These are phyloP conservation scores for Linanthus parryae DNA, from an alignment of 148 eudicot species.

Conservation along the genomic window DNA sequence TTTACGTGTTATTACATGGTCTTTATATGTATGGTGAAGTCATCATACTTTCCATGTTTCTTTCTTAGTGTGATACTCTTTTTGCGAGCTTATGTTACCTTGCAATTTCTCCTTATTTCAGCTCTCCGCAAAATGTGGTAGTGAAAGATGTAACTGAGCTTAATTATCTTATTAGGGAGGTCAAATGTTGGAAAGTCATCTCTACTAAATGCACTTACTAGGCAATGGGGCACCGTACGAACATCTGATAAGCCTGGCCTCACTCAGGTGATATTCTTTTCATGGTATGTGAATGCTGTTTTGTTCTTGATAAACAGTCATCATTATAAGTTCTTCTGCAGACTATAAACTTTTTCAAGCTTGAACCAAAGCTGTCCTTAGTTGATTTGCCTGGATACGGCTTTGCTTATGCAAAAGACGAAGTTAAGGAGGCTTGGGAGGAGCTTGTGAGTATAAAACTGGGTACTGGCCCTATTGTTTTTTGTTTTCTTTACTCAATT, in stretches of 20 bases:
- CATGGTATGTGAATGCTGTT: conserved; percentile 4
- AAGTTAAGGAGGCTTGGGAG: conserved; percentile 97
- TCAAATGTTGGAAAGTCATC: conserved; percentile 98
- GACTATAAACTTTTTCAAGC: conserved; percentile 88
- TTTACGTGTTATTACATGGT: too few species aligned
- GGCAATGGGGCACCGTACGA: conserved; percentile 98
- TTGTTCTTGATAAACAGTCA: conserved; percentile 6
- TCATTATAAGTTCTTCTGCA: conserved; percentile 29
- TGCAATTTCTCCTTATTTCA: neutral
- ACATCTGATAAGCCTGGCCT: conserved; percentile 98
- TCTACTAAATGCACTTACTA: conserved; percentile 73
- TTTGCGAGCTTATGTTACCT: too few species aligned
- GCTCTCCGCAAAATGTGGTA: neutral
- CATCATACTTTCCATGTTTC: too few species aligned
- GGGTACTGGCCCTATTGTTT: conserved; percentile 2
- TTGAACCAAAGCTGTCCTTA: conserved; percentile 70
- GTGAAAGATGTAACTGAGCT: conserved; percentile 4
- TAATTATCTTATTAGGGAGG: conserved; percentile 53
- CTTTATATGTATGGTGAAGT: too few species aligned
- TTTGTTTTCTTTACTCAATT: too few species aligned
- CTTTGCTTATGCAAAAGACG: conserved; percentile 97
- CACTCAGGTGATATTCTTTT: conserved; percentile 62
- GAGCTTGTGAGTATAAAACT: conserved; percentile 64
- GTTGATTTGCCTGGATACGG: conserved; percentile 99
- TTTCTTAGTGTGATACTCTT: too few species aligned